Percentiles rank a stretch among this genome's conserved stretches.
Evolutionary conservation across 441 rosid genomes (phyloP).

Genomic region (Gossypium gossypioides): DNA sequence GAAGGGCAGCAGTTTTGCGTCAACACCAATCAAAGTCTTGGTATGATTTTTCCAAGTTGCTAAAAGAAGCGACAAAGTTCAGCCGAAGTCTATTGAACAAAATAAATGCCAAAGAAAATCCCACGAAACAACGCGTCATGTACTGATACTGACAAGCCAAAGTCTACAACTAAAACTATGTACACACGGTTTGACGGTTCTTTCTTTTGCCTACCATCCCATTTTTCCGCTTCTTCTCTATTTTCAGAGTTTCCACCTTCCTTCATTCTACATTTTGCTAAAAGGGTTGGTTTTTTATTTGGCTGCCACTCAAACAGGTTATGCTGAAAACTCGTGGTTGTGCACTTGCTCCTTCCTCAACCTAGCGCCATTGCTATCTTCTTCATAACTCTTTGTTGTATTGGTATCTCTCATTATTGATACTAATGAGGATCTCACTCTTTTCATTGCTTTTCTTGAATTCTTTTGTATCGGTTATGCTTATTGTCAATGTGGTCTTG

Average conservation of each 20-base stretch:
- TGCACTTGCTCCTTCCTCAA: background rate
- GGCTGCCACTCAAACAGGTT: background rate
- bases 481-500: background rate
- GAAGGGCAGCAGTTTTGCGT: no score
- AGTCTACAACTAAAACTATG: background rate
- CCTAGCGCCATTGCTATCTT: background rate
- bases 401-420: slow-evolving; percentile 6
- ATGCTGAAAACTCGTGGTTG: background rate
- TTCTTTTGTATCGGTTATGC: background rate
- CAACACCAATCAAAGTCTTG: background rate
- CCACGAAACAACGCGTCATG: background rate
- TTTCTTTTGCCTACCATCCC: background rate
- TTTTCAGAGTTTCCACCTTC: background rate
- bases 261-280: background rate
- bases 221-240: background rate
- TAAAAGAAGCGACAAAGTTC: background rate
- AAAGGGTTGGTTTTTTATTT: background rate
- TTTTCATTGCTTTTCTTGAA: slow-evolving; percentile 20
- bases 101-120: background rate
- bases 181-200: background rate
- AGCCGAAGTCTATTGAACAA: background rate
- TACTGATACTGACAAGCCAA: background rate
- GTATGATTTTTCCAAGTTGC: background rate
- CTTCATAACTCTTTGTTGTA: slow-evolving; percentile 1
- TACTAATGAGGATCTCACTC: slow-evolving; percentile 23